Evolutionary conservation across 441 rosid species (phyloP), one percentile per base, ranked within the genome.

Genomic region (Geranium incanum): DNA sequence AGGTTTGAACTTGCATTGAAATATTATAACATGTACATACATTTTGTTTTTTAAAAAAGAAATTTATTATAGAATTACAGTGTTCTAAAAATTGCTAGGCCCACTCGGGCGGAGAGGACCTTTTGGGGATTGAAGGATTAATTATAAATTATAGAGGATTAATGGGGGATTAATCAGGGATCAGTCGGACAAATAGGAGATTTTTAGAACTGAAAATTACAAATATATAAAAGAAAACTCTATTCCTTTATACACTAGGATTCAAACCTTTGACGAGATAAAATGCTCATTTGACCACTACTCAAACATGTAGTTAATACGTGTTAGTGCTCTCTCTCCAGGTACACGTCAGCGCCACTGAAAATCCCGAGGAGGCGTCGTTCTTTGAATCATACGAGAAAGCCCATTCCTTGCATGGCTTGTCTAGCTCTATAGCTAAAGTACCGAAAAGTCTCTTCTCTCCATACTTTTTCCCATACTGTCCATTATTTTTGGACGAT

Each of bases 351-450:
- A 87, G 79, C 71, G 78, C 79, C 70, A 81, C 85, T 70, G 96
- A 85, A 73, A 90, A 86, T 81, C 83, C 97, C 39, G 90, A 92
- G 81, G 93, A 90, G 65, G 98, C 99, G 43, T 89, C 95, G 1
- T 88, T 95, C 85, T 92, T 92, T 33, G 99, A 92, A 80, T 92
- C 98, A 50, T 92, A 79, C 73, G 99, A 92, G 85, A 82, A 84
- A 80, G 96, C 96, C 11, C 99, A 90, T 76, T 86, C 96, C 71
- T 79, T 77, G 76, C 96, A 83, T 43, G 97, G 84, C 73, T 78
- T 92, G 72, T 82, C 95, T 37, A 82, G 86, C 78, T 84, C 86
- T 70, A 89, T 95, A 74, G 97, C 95, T 33, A 77, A 80, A 55
- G 99, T 91, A 84, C 18, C 13, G 67, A 33, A 5, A 64, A 64